Evolutionary conservation across 2,329 filamentous ascomycete species (phyloP).

Genomic region (Colletotrichum lupini): DNA sequence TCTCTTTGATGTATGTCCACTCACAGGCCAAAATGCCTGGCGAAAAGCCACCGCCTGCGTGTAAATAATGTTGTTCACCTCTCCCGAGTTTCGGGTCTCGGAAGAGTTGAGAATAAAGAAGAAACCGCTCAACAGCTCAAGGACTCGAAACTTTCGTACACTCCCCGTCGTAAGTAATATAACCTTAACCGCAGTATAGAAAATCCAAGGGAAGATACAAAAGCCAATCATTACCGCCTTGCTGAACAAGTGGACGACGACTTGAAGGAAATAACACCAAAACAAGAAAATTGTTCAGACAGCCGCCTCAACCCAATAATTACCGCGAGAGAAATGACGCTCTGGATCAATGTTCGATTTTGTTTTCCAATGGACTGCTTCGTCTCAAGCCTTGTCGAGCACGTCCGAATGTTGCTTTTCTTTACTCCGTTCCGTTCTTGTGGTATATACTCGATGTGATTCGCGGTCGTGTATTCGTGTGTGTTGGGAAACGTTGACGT

Average conservation of each 20-base stretch:
- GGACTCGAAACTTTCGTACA: slow-evolving; percentile 22
- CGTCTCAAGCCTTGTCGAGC: background rate
- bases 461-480: slow-evolving; percentile 20
- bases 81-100: background rate
- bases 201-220: slow-evolving; percentile 6
- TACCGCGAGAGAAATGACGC: slow-evolving; percentile 13
- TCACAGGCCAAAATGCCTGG: background rate
- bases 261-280: background rate
- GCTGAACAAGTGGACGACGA: background rate
- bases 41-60: background rate
- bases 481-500: background rate
- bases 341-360: slow-evolving; percentile 2
- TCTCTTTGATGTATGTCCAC: background rate
- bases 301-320: slow-evolving; percentile 17
- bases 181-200: background rate
- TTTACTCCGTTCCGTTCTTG: slow-evolving; percentile 21
- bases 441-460: slow-evolving; percentile 1
- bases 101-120: background rate
- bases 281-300: slow-evolving; percentile 17
- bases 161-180: slow-evolving; percentile 19
- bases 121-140: slow-evolving; percentile 22
- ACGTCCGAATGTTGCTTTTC: slow-evolving; percentile 4
- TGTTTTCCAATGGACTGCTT: background rate
- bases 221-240: background rate
- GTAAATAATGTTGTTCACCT: background rate